Conservation (phyloP, 2,329 filamentous ascomycete species). For the Penicillium italicum region DNA sequence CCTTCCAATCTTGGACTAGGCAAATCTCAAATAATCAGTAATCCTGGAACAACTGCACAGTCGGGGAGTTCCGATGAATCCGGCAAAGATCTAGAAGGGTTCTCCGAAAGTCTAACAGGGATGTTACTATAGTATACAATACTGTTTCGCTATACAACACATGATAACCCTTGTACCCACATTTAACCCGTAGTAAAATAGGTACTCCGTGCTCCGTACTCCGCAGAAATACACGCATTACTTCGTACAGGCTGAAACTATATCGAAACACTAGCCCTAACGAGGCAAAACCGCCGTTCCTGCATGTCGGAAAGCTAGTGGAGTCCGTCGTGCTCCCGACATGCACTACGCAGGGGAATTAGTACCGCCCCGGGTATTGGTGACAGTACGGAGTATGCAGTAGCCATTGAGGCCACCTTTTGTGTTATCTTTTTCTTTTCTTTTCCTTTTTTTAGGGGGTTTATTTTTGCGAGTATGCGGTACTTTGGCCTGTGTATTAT, state of each 20-base stretch:
- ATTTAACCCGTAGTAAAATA: background rate
- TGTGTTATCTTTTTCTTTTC: background rate
- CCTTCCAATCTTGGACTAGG: background rate
- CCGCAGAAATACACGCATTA: background rate
- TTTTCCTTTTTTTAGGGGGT: background rate
- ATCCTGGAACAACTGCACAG: background rate
- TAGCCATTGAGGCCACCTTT: background rate
- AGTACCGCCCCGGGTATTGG: background rate
- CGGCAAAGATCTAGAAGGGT: background rate
- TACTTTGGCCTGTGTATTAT: background rate
- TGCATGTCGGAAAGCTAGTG: background rate
- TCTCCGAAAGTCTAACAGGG: background rate
- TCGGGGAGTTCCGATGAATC: background rate
- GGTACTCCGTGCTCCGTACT: background rate
- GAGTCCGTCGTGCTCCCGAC: background rate
- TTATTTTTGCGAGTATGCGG: background rate
- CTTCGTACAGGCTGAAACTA: background rate
- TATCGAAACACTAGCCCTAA: background rate
- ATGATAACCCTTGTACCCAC: background rate
- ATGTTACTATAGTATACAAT: background rate
- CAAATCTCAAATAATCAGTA: background rate
- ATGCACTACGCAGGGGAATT: background rate
- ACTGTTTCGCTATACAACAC: background rate
- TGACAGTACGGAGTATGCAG: background rate
- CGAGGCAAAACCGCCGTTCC: background rate